These are phyloP conservation scores for Lepidopterella palustris DNA, from an alignment of 495 filamentous ascomycete genomes.

Conservation along the genomic window DNA sequence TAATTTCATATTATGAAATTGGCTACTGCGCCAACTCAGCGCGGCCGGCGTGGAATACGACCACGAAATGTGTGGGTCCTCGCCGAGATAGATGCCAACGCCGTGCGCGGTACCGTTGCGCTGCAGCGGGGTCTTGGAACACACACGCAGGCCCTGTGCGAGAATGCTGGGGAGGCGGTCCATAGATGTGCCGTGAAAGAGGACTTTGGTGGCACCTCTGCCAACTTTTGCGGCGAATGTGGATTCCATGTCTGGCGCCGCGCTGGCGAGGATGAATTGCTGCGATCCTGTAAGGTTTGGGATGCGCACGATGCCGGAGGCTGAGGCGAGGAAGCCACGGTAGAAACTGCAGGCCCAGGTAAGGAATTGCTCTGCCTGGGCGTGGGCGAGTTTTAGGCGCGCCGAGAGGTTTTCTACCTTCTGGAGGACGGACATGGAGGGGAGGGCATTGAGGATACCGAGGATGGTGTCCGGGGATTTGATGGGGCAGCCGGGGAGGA, in stretches of 20 bases:
- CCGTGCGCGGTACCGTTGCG: constrained; percentile 31
- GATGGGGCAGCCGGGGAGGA: constrained; percentile 31
- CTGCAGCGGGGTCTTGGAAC: constrained; percentile 27
- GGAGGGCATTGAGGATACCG: constrained; percentile 22
- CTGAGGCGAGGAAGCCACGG: constrained; percentile 32
- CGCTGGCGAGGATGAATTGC: constrained; percentile 36
- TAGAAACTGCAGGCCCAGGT: constrained; percentile 30
- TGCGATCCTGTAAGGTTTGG: constrained; percentile 29
- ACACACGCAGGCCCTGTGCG: constrained; percentile 28
- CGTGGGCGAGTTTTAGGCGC: constrained; percentile 4
- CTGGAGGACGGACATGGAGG: constrained; percentile 8
- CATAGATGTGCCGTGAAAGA: constrained; percentile 36
- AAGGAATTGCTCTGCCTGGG: constrained; percentile 21
- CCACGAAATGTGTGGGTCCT: too few species aligned
- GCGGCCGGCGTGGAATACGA: constrained; percentile 17
- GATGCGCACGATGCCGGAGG: constrained; percentile 24
- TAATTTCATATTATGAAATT: constrained; percentile 24
- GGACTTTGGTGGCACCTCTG: constrained; percentile 14
- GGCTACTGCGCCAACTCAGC: constrained; percentile 23
- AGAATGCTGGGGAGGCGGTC: constrained; percentile 34
- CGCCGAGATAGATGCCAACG: constrained; percentile 23
- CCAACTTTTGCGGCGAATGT: constrained; percentile 18
- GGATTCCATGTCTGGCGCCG: constrained; percentile 25
- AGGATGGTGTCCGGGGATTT: constrained; percentile 3
- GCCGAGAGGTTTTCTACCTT: background rate